phyloP scores from a whole-genome alignment of 1,139 yeast species.

The Yamadazyma sp. region DNA sequence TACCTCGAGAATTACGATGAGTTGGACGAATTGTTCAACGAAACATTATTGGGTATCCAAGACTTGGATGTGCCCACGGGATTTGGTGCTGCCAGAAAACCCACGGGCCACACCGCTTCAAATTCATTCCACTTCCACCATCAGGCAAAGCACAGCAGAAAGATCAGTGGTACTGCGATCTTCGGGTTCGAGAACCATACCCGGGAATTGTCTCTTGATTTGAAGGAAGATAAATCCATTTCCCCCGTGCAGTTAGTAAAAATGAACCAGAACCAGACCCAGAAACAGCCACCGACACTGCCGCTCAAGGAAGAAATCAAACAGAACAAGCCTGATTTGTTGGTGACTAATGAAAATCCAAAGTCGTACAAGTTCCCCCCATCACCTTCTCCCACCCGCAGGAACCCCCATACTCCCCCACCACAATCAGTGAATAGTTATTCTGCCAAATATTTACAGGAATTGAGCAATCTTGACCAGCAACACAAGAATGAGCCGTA shows the following conservation, averaged over 20 bases:
- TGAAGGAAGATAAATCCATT: constrained; percentile 27
- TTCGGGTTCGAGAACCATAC: constrained; percentile 60
- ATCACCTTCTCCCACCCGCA: constrained; percentile 25
- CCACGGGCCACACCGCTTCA: constrained; percentile 11
- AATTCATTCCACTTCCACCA: constrained; percentile 15
- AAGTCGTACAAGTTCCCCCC: constrained; percentile 53
- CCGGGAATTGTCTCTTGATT: constrained; percentile 45
- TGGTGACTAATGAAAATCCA: constrained; percentile 37
- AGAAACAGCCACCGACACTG: constrained; percentile 6
- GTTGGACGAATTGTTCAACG: constrained; percentile 43
- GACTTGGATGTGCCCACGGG: constrained; percentile 56
- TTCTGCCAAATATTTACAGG: constrained; percentile 47
- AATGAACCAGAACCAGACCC: constrained; percentile 7
- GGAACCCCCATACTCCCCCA: constrained; percentile 1
- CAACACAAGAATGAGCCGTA: constrained; percentile 19
- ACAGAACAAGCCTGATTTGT: constrained; percentile 33
- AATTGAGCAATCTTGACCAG: constrained; percentile 22
- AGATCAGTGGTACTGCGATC: constrained; percentile 61
- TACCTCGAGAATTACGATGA: constrained; percentile 30
- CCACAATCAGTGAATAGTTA: constrained; percentile 28
- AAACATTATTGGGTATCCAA: constrained; percentile 44
- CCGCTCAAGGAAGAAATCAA: constrained; percentile 11
- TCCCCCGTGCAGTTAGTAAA: constrained; percentile 39
- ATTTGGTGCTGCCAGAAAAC: constrained; percentile 18
- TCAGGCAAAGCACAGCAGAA: constrained; percentile 29